Evolutionary conservation across 768 basidiomycete species (phyloP).

Genomic region (Suillus americanus): DNA sequence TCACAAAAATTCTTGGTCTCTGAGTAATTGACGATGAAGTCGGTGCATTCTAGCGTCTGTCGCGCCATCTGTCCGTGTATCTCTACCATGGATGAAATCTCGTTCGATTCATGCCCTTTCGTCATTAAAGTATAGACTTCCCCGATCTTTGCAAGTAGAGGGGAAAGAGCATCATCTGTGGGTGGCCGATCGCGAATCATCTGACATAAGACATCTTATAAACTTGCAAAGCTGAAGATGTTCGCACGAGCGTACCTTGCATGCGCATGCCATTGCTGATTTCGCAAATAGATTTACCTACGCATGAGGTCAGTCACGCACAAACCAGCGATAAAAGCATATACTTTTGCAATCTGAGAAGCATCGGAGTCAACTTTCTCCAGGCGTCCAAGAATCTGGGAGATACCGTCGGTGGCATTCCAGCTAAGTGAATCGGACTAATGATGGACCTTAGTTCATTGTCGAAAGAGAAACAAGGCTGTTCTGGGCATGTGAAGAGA

Average conservation of each 20-base stretch:
- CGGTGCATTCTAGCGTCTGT: conserved; percentile 24
- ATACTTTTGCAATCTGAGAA: neutral
- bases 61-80: neutral
- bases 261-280: neutral
- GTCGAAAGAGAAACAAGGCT: neutral
- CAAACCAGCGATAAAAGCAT: neutral
- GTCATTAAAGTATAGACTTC: neutral
- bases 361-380: neutral
- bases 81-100: neutral
- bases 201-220: neutral
- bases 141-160: neutral
- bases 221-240: neutral
- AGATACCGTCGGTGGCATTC: neutral
- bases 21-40: conserved; percentile 28
- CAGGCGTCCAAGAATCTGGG: neutral
- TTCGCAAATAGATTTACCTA: neutral
- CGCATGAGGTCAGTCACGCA: neutral
- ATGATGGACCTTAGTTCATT: neutral
- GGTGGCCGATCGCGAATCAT: no score
- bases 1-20: conserved; percentile 23
- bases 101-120: neutral
- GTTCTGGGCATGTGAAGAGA: no score
- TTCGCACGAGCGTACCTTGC: neutral
- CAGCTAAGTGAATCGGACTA: neutral
- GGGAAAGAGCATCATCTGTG: neutral